Conservation (phyloP, 2,329 filamentous ascomycete genomes). For the Pyricularia pennisetigena region DNA sequence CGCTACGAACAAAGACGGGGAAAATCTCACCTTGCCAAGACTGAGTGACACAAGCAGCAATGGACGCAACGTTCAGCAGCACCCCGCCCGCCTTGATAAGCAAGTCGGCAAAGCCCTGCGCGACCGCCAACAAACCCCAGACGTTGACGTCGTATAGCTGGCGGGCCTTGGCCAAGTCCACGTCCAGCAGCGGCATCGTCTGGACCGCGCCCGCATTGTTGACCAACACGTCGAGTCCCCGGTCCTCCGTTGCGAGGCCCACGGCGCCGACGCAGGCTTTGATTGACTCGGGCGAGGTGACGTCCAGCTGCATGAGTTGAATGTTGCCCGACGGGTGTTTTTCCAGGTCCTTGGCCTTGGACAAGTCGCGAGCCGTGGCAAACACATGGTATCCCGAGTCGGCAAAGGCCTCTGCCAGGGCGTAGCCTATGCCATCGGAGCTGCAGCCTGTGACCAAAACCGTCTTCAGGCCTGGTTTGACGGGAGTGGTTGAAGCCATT, state of each 20-base stretch:
- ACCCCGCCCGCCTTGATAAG: constrained; percentile 11
- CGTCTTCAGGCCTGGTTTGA: constrained; percentile 10
- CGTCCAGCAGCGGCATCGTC: constrained; percentile 21
- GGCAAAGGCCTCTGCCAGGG: constrained; percentile 27
- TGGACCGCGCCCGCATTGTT: constrained; percentile 29
- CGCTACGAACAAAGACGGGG: background rate
- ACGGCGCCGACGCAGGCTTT: constrained; percentile 19
- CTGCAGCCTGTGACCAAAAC: constrained; percentile 31
- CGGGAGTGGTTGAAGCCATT: background rate
- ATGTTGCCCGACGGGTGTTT: constrained; percentile 22
- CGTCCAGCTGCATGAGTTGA: constrained; percentile 28
- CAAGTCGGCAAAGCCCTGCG: constrained; percentile 26
- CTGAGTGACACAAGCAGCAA: background rate
- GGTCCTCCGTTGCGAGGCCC: constrained; percentile 18
- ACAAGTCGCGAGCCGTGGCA: constrained; percentile 25
- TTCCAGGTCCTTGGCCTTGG: constrained; percentile 16
- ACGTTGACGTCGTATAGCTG: constrained; percentile 26
- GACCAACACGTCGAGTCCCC: constrained; percentile 30
- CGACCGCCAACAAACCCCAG: constrained; percentile 26
- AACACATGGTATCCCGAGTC: constrained; percentile 25
- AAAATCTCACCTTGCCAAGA: background rate
- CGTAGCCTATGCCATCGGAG: constrained; percentile 28
- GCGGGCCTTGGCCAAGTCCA: constrained; percentile 17
- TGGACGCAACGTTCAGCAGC: background rate
- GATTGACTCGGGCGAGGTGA: constrained; percentile 25